Evolutionary conservation across 2,329 filamentous ascomycete species (phyloP).

Genomic region (Fusarium subtropicale): DNA sequence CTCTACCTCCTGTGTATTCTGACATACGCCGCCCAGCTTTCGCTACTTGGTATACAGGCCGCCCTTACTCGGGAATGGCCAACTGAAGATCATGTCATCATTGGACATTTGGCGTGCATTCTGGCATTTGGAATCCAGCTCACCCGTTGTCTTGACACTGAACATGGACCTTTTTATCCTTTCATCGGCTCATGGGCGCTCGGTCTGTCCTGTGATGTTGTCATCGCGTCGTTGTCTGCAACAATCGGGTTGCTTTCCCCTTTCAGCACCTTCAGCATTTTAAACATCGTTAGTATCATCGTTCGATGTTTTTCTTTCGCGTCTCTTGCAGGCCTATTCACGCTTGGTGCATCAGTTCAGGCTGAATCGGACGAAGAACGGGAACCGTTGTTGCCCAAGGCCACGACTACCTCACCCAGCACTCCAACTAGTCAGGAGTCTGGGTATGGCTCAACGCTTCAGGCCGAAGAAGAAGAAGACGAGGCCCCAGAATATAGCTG

Average conservation of each 20-base stretch:
- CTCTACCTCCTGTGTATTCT: conserved; percentile 58
- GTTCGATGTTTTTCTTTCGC: conserved; percentile 40
- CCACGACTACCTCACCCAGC: conserved; percentile 33
- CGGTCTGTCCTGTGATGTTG: conserved; percentile 66
- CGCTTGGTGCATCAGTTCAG: conserved; percentile 29
- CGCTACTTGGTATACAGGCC: conserved; percentile 54
- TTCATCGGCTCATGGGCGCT: conserved; percentile 72
- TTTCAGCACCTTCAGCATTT: conserved; percentile 36
- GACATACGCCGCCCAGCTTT: conserved; percentile 62
- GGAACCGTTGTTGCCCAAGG: conserved; percentile 65
- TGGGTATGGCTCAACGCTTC: conserved; percentile 58
- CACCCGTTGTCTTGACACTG: conserved; percentile 63
- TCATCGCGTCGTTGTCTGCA: conserved; percentile 53
- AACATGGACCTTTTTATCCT: conserved; percentile 69
- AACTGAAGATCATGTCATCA: conserved; percentile 60
- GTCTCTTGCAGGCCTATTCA: conserved; percentile 31
- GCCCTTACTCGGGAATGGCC: conserved; percentile 54
- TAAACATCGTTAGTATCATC: conserved; percentile 40
- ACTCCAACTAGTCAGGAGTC: conserved; percentile 44
- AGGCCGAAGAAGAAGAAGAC: conserved; percentile 54
- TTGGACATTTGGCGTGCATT: conserved; percentile 71
- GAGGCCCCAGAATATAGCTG: conserved; percentile 64
- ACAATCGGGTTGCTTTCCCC: conserved; percentile 4
- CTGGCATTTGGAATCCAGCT: conserved; percentile 73
- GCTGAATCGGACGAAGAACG: conserved; percentile 64